Evolutionary conservation across 495 filamentous ascomycete genomes (phyloP).

Genomic region (Penicillium robsamsonii): DNA sequence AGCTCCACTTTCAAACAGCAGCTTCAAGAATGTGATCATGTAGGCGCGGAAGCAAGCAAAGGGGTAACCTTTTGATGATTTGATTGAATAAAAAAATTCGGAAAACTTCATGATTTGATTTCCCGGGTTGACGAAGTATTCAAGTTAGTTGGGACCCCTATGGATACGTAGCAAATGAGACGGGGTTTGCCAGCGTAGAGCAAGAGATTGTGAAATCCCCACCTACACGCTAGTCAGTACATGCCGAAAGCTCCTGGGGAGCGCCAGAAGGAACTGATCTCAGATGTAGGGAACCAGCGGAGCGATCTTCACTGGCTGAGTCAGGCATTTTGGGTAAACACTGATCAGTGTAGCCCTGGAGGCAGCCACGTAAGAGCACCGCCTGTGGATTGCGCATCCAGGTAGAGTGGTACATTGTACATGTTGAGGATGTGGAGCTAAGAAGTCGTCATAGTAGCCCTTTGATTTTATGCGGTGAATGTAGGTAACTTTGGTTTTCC

Average conservation of each 20-base stretch:
- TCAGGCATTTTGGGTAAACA: slow-evolving; percentile 17
- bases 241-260: background rate
- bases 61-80: background rate
- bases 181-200: background rate
- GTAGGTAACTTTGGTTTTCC: background rate
- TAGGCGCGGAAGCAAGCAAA: slow-evolving; percentile 5
- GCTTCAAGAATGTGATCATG: slow-evolving; percentile 8
- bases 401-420: background rate
- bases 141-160: background rate
- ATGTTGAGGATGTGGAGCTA: background rate
- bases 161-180: background rate
- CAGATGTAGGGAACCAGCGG: slow-evolving; percentile 10
- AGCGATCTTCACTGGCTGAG: slow-evolving; percentile 17
- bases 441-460: background rate
- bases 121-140: background rate
- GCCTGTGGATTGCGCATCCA: background rate
- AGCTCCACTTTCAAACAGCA: slow-evolving; percentile 4
- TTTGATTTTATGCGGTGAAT: background rate
- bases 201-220: background rate
- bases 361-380: slow-evolving; percentile 7
- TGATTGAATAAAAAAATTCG: background rate
- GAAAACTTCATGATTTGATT: background rate
- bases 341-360: slow-evolving; percentile 3
- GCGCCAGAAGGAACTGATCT: background rate
- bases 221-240: background rate